A percentile compares a stretch with the other conserved stretches of the same genome.
phyloP scores from a whole-genome alignment of 306 rosid species.

The Cicer bijugum region DNA sequence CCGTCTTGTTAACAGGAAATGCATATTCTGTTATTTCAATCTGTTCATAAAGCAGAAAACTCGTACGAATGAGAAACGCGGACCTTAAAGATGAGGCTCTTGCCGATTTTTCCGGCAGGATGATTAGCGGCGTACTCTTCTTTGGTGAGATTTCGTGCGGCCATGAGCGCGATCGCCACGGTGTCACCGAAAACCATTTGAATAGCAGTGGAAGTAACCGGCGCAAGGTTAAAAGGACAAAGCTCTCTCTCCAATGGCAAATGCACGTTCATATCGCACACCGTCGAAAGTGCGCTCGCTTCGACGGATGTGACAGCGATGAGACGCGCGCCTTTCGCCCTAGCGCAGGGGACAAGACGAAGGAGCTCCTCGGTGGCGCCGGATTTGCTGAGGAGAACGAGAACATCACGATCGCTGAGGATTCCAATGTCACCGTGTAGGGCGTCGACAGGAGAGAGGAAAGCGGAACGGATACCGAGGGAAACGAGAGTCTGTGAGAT shows the following conservation, averaged over 20 bases:
- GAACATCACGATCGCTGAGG: constrained; percentile 58
- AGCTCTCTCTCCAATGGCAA: constrained; percentile 87
- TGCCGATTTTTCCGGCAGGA: constrained; percentile 95
- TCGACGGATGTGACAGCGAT: constrained; percentile 73
- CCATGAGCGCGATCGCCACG: constrained; percentile 92
- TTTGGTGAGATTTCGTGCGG: constrained; percentile 76
- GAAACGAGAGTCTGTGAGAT: constrained; percentile 98
- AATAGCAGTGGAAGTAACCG: constrained; percentile 96
- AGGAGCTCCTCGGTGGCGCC: constrained; percentile 91
- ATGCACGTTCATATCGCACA: constrained; percentile 83
- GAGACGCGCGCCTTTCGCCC: constrained; percentile 72
- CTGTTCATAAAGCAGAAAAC: neutral
- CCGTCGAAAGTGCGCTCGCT: constrained; percentile 59
- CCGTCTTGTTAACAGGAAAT: neutral
- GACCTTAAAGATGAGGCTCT: constrained; percentile 95
- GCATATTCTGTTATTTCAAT: constrained; percentile 4
- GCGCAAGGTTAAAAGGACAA: constrained; percentile 92
- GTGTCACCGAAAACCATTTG: constrained; percentile 99
- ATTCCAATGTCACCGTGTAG: constrained; percentile 98
- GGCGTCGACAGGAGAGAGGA: constrained; percentile 91
- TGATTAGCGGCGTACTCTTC: constrained; percentile 92
- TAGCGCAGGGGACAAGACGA: constrained; percentile 84
- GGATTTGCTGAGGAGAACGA: constrained; percentile 89
- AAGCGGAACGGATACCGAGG: constrained; percentile 76
- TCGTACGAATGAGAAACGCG: neutral